These are phyloP conservation scores for Stagonosporopsis cucurbitacearum DNA, from an alignment of 2,329 filamentous ascomycete genomes.

Conservation along the genomic window DNA sequence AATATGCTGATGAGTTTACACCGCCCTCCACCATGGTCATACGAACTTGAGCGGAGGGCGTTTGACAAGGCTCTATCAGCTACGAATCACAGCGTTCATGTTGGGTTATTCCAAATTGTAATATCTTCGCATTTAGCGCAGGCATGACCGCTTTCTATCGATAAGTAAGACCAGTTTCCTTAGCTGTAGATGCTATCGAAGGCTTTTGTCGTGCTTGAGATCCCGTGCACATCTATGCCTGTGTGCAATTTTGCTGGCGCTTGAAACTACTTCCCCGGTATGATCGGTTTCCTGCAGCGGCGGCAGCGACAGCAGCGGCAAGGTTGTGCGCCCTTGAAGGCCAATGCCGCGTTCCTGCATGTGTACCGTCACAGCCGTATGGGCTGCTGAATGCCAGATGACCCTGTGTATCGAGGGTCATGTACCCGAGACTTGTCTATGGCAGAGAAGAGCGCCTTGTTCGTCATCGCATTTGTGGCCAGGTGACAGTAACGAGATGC, in stretches of 20 bases:
- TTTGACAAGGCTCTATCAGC: too few relatives aligned
- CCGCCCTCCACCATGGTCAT: background rate
- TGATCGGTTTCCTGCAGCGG: background rate
- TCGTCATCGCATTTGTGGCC: background rate
- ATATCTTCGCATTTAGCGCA: too few relatives aligned
- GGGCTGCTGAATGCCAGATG: background rate
- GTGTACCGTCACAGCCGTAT: slow-evolving; percentile 12
- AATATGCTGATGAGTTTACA: background rate
- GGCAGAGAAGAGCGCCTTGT: background rate
- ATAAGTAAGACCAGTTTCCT: too few relatives aligned
- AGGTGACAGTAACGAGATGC: background rate
- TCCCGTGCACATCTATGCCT: background rate
- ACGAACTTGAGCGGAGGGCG: background rate
- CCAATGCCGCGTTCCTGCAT: slow-evolving; percentile 2
- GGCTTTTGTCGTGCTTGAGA: background rate
- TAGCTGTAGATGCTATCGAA: background rate
- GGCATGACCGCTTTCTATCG: too few relatives aligned
- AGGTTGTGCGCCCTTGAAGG: background rate
- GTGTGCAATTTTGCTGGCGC: background rate
- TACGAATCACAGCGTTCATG: too few relatives aligned
- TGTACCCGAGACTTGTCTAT: background rate
- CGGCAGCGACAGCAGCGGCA: too few relatives aligned
- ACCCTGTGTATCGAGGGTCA: background rate
- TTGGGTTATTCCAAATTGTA: background rate
- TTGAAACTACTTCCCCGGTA: background rate